These are phyloP conservation scores for Mucor irregularis DNA, from an alignment of 371 early-diverging fungal species.

Conservation along the genomic window DNA sequence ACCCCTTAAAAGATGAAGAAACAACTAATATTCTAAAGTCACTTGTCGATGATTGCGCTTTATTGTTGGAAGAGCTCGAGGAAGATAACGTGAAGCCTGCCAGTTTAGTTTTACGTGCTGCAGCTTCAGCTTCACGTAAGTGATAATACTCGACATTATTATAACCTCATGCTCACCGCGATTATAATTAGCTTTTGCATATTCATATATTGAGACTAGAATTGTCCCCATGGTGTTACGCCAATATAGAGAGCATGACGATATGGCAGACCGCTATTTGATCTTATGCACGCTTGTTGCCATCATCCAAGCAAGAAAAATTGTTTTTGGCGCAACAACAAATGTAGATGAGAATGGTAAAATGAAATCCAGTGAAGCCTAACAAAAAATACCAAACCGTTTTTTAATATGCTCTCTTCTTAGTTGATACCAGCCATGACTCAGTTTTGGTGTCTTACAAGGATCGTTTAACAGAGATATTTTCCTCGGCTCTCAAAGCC, in stretches of 20 bases:
- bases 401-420: too few relatives aligned
- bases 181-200: constrained; percentile 4
- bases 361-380: too few relatives aligned
- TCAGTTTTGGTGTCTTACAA: constrained; percentile 63
- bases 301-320: constrained; percentile 23
- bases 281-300: constrained; percentile 20
- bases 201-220: constrained; percentile 6
- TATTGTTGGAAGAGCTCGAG: constrained; percentile 67
- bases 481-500: constrained; percentile 48
- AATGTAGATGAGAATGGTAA: background rate
- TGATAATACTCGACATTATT: background rate
- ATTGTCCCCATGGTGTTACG: constrained; percentile 14
- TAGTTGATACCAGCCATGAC: constrained; percentile 16
- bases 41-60: constrained; percentile 65
- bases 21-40: constrained; percentile 38
- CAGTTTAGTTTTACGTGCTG: constrained; percentile 64
- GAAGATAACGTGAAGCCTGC: constrained; percentile 67
- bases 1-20: constrained; percentile 41
- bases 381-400: too few relatives aligned
- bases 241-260: constrained; percentile 11
- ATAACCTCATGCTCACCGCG: background rate
- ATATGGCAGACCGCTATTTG: constrained; percentile 9
- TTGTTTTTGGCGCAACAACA: constrained; percentile 6
- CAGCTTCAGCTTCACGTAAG: constrained; percentile 65
- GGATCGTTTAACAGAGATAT: constrained; percentile 63